phyloP scores from a whole-genome alignment of 257 asterid species.

The Misopates orontium region DNA sequence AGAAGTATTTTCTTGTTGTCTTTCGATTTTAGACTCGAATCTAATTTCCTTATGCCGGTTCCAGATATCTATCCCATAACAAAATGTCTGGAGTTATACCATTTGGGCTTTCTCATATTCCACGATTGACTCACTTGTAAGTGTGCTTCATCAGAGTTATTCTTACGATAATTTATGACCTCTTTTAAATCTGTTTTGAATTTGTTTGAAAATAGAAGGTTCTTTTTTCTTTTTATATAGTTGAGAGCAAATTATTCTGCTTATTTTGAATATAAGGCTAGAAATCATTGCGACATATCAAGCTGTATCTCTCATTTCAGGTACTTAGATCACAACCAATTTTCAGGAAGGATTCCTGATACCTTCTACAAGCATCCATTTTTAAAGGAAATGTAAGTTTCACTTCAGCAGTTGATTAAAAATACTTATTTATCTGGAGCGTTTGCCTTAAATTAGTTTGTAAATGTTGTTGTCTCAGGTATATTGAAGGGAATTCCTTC shows the following conservation, averaged over 20 bases:
- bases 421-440: background rate
- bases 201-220: background rate
- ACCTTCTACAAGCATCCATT: slow-evolving; percentile 95
- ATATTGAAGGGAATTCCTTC: slow-evolving; percentile 74
- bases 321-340: slow-evolving; percentile 96
- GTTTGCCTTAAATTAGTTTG: background rate
- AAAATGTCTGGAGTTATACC: slow-evolving; percentile 93
- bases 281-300: background rate
- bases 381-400: slow-evolving; percentile 84
- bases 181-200: background rate
- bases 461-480: slow-evolving; percentile 42
- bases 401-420: background rate
- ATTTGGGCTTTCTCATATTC: slow-evolving; percentile 79
- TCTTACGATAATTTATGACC: background rate
- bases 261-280: background rate
- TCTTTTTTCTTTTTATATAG: background rate
- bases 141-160: slow-evolving; percentile 28
- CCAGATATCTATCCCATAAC: slow-evolving; percentile 86
- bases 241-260: background rate
- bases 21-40: background rate
- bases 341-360: slow-evolving; percentile 92
- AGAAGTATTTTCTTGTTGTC: background rate
- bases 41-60: slow-evolving; percentile 16
- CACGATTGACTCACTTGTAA: slow-evolving; percentile 88
- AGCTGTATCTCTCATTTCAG: slow-evolving; percentile 40